Evolutionary conservation across 768 basidiomycete species (phyloP).

Genomic region (Cystofilobasidium ferigula): DNA sequence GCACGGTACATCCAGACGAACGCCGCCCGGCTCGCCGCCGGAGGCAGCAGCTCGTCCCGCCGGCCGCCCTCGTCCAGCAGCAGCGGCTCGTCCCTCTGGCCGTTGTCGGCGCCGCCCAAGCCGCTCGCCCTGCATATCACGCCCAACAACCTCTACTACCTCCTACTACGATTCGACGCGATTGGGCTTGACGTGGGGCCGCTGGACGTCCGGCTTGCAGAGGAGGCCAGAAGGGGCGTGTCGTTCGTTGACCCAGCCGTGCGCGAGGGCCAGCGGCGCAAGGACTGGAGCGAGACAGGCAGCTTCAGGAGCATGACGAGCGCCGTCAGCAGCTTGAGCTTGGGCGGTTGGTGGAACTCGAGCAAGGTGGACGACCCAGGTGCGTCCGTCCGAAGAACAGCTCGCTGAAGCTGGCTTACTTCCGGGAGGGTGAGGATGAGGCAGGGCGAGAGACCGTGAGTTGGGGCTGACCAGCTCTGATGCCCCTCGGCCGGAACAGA

Average conservation of each 20-base stretch:
- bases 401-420: not conserved
- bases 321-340: constrained; percentile 19
- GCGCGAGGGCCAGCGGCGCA: constrained; percentile 7
- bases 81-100: constrained; percentile 18
- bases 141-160: constrained; percentile 74
- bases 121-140: constrained; percentile 61
- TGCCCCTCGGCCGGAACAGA: constrained; percentile 71
- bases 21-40: constrained; percentile 58
- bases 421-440: not conserved
- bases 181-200: constrained; percentile 64
- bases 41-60: too few relatives aligned
- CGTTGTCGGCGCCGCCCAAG: constrained; percentile 41
- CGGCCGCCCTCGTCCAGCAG: constrained; percentile 36
- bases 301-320: constrained; percentile 21
- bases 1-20: constrained; percentile 62
- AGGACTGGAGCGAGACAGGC: constrained; percentile 57
- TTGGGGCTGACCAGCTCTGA: constrained; percentile 57
- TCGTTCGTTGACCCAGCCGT: constrained; percentile 55
- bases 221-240: constrained; percentile 59
- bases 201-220: constrained; percentile 63
- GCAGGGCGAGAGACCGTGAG: too few relatives aligned
- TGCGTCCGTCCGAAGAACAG: not conserved
- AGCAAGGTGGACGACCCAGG: constrained; percentile 18
- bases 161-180: constrained; percentile 75
- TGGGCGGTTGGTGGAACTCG: constrained; percentile 24